These are phyloP conservation scores for Ambrosia artemisiifolia DNA, from an alignment of 129 eudicot species.

Conservation along the genomic window DNA sequence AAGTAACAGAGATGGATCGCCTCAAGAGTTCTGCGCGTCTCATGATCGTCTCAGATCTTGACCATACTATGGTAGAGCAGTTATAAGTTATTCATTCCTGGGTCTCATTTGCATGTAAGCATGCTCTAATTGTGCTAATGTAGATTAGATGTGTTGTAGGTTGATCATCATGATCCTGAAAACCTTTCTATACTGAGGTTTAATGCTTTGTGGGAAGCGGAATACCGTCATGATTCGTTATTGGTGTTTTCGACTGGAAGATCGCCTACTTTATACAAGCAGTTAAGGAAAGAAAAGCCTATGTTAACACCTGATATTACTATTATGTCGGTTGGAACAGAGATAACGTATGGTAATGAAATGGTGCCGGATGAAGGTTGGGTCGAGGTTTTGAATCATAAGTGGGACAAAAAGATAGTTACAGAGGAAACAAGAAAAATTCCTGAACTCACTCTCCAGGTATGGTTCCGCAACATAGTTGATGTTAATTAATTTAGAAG, in stretches of 20 bases:
- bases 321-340: conserved; percentile 98
- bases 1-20: conserved; percentile 45
- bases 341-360: conserved; percentile 86
- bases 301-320: conserved; percentile 94
- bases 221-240: conserved; percentile 70
- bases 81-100: neutral
- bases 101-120: neutral
- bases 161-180: conserved; percentile 89
- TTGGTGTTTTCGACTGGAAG: conserved; percentile 96
- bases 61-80: conserved; percentile 79
- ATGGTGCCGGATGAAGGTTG: conserved; percentile 97
- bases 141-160: conserved; percentile 50
- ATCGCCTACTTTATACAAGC: conserved; percentile 82
- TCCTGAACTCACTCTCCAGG: conserved; percentile 88
- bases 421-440: conserved; percentile 78
- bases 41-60: conserved; percentile 98
- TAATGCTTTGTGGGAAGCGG: conserved; percentile 87
- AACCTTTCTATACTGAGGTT: conserved; percentile 77
- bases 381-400: conserved; percentile 65
- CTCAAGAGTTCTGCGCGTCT: conserved; percentile 60
- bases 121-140: too few species aligned
- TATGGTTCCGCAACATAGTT: conserved; percentile 11
- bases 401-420: conserved; percentile 80
- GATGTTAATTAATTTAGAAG: neutral
- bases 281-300: conserved; percentile 93